Evolutionary conservation across 495 filamentous ascomycete species (phyloP), one percentile per base, ranked within the genome.

Genomic region (Talaromyces nanjingensis): DNA sequence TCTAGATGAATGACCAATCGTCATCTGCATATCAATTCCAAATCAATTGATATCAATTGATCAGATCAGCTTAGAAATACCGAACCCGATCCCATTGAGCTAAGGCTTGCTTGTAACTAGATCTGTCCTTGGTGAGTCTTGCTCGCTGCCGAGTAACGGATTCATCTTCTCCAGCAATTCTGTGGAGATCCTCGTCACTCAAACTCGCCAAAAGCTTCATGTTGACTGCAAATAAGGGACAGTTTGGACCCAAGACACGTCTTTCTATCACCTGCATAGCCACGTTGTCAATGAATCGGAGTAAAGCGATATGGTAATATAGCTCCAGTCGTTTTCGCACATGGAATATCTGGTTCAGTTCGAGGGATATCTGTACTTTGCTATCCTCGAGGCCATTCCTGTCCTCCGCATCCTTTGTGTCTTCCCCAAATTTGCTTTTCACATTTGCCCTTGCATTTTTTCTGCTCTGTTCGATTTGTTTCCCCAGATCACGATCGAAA

Each of bases 241-340:
- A 59, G 4, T 59, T 59, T 9, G 56, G 31, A 37, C 56, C 59
- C 12, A 62, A 33, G 37, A 62, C 39, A 47, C 52, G 59, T 47
- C 59, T 27, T 62, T 62, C 59, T 6, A 62, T 20, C 20, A 62
- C 59, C 16, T 62, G 59, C 39, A 62, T 62, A 1, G 59, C 37
- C 37, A 62, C 59, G 27, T 62, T 62, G 37, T 62, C 59, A 12
- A 62, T 14, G 33, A 62, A 62, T 1, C 37, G 25, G 3, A 45
- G 9, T 4, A 29, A 3, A 8, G 59, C 59, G 25, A 62, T 47
- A 0, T 27, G 8, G 12, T 59, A 37, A 37, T 59, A 59, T 33
- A 59, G 2, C 8, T 59, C n/a, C 3, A 59, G 31, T 4, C 56
- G 56, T 18, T 33, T 25, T 14, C 29, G 31, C 29, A 59, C 27